These are phyloP conservation scores for Trametes meyenii DNA, from an alignment of 768 basidiomycete species.

Conservation along the genomic window DNA sequence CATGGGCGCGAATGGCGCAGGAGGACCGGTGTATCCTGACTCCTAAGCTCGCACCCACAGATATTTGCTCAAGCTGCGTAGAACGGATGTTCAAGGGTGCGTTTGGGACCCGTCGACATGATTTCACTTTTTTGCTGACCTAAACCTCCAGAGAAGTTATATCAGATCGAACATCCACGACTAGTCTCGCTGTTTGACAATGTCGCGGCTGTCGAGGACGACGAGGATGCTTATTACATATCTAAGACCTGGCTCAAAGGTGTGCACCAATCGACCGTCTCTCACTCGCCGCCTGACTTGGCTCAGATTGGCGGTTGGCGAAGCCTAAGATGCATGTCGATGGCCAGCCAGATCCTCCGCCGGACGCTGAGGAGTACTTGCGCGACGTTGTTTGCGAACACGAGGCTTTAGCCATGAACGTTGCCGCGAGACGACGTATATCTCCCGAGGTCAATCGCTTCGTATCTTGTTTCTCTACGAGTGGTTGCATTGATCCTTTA, in stretches of 20 bases:
- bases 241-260: slow-evolving; percentile 83
- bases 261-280: slow-evolving; percentile 31
- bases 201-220: slow-evolving; percentile 45
- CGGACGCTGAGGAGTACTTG: slow-evolving; percentile 58
- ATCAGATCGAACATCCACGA: slow-evolving; percentile 67
- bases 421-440: slow-evolving; percentile 60
- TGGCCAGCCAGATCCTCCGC: slow-evolving; percentile 63
- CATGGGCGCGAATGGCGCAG: slow-evolving; percentile 44
- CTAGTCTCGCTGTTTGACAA: slow-evolving; percentile 63
- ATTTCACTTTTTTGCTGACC: not conserved
- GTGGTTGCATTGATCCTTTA: not conserved
- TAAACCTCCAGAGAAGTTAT: slow-evolving; percentile 57
- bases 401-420: slow-evolving; percentile 57
- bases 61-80: slow-evolving; percentile 68
- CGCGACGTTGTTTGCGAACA: slow-evolving; percentile 76
- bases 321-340: slow-evolving; percentile 78
- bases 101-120: not conserved
- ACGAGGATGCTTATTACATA: slow-evolving; percentile 62
- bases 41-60: slow-evolving; percentile 48
- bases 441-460: slow-evolving; percentile 53
- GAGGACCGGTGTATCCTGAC: slow-evolving; percentile 48
- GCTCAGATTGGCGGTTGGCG: slow-evolving; percentile 68
- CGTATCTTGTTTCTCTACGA: too few relatives aligned
- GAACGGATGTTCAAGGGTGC: slow-evolving; percentile 58
- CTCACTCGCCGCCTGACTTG: not conserved